Conservation (phyloP, 2,329 filamentous ascomycete species). For the Corynespora cassiicola region DNA sequence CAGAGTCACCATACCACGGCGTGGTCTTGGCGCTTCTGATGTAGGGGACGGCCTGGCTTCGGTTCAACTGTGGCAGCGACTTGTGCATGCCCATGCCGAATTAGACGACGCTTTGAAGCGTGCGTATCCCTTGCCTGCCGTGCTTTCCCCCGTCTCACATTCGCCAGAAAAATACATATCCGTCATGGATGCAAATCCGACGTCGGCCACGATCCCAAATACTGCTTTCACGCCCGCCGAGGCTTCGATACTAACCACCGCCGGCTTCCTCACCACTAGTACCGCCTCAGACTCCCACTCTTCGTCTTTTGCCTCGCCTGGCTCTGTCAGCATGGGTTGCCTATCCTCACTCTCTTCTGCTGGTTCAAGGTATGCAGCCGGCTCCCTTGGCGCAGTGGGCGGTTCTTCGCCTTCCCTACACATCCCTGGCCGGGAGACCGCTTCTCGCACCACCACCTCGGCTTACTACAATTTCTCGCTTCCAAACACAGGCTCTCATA, state of each 20-base stretch:
- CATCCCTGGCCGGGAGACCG: slow-evolving; percentile 67
- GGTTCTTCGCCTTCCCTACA: slow-evolving; percentile 70
- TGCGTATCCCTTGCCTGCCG: slow-evolving; percentile 2
- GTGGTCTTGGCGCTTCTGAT: slow-evolving; percentile 62
- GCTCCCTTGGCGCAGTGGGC: slow-evolving; percentile 72
- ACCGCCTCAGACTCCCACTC: slow-evolving; percentile 40
- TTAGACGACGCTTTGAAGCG: slow-evolving; percentile 53
- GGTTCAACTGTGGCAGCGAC: slow-evolving; percentile 52
- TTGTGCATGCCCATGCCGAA: slow-evolving; percentile 18
- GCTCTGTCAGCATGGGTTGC: slow-evolving; percentile 52
- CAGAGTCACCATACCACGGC: slow-evolving; percentile 67
- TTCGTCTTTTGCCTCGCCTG: slow-evolving; percentile 51
- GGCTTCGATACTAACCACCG: slow-evolving; percentile 65
- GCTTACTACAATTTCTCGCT: slow-evolving; percentile 63
- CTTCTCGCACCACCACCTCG: slow-evolving; percentile 17
- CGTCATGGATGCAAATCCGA: slow-evolving; percentile 61
- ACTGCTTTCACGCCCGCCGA: slow-evolving; percentile 54
- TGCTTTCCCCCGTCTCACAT: slow-evolving; percentile 10
- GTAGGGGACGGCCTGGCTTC: slow-evolving; percentile 71
- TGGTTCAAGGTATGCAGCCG: slow-evolving; percentile 68
- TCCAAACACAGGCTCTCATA: slow-evolving; percentile 70
- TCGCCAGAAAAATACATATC: slow-evolving; percentile 55
- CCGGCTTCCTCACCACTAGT: slow-evolving; percentile 70
- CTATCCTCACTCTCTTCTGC: slow-evolving; percentile 68
- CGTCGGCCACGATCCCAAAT: slow-evolving; percentile 50